Conservation (phyloP, 345 rosid species). For the Diplotaxis tenuifolia region DNA sequence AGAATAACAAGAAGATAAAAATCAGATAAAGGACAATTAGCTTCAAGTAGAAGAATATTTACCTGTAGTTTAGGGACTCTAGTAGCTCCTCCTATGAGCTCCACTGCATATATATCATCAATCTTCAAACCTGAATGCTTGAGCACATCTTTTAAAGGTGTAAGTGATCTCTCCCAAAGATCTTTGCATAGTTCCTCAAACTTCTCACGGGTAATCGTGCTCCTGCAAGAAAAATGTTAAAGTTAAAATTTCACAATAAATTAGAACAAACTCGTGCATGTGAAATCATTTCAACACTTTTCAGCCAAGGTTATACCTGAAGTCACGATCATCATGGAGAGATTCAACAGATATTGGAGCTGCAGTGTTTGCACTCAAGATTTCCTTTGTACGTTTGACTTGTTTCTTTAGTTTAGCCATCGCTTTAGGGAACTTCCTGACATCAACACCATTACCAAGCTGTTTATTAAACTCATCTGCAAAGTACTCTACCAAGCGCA, state of each 20-base stretch:
- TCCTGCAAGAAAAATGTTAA: constrained; percentile 57
- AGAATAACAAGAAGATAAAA: background rate
- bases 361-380: constrained; percentile 82
- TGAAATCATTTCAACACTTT: background rate
- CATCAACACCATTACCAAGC: constrained; percentile 85
- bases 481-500: constrained; percentile 78
- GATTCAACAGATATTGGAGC: constrained; percentile 98
- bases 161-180: constrained; percentile 86
- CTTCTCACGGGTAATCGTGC: constrained; percentile 89
- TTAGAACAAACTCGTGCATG: constrained; percentile 1
- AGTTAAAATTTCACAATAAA: background rate
- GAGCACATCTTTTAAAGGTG: constrained; percentile 77
- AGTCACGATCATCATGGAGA: constrained; percentile 84
- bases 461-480: constrained; percentile 96
- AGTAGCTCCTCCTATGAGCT: constrained; percentile 95
- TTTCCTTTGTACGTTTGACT: constrained; percentile 97
- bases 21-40: constrained; percentile 6
- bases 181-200: constrained; percentile 96
- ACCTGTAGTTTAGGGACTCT: constrained; percentile 99
- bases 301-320: constrained; percentile 53
- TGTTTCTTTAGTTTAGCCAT: constrained; percentile 99
- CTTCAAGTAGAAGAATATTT: constrained; percentile 22
- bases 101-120: constrained; percentile 84
- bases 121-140: constrained; percentile 69
- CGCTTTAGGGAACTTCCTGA: constrained; percentile 85